Evolutionary conservation across 768 basidiomycete species (phyloP).

Genomic region (Gloeostereum incarnatum): DNA sequence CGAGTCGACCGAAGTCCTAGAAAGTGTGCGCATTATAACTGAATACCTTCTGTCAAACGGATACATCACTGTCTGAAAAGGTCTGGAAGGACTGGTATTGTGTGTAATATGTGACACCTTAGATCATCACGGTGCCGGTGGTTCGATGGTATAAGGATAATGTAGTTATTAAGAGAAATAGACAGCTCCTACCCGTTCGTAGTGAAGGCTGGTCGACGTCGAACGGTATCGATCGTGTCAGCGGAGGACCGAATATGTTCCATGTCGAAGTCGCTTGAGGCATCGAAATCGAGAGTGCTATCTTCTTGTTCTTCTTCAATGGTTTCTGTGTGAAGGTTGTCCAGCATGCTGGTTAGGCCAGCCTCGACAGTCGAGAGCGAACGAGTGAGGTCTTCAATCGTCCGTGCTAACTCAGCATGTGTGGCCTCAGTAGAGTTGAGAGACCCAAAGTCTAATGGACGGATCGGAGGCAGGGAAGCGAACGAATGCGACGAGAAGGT

Average conservation of each 20-base stretch:
- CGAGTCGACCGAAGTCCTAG: slow-evolving; percentile 64
- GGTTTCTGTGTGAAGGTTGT: slow-evolving; percentile 35
- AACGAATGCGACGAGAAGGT: slow-evolving; percentile 18
- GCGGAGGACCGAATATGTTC: too few species aligned
- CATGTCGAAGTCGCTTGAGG: too few species aligned
- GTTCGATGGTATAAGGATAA: too few species aligned
- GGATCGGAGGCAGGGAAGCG: slow-evolving; percentile 35
- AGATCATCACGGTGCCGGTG: too few species aligned
- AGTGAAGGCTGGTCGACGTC: too few species aligned
- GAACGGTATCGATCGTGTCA: too few species aligned
- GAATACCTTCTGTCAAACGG: slow-evolving; percentile 68
- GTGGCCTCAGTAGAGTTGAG: slow-evolving; percentile 48
- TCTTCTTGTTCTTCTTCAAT: slow-evolving; percentile 63
- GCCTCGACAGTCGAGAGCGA: slow-evolving; percentile 72
- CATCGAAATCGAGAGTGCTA: slow-evolving; percentile 10
- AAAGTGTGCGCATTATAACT: slow-evolving; percentile 70
- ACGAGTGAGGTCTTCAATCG: slow-evolving; percentile 64
- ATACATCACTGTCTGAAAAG: too few species aligned
- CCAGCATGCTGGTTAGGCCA: slow-evolving; percentile 63
- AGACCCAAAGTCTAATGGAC: slow-evolving; percentile 60
- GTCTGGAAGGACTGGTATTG: too few species aligned
- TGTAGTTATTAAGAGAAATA: too few species aligned
- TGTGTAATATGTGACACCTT: too few species aligned
- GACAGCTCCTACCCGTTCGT: too few species aligned
- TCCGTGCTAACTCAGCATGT: slow-evolving; percentile 60